Percentiles rank a stretch among this genome's conserved stretches.
These are phyloP conservation scores for Microdochium trichocladiopsis DNA, from an alignment of 2,329 filamentous ascomycete genomes.

Conservation along the genomic window DNA sequence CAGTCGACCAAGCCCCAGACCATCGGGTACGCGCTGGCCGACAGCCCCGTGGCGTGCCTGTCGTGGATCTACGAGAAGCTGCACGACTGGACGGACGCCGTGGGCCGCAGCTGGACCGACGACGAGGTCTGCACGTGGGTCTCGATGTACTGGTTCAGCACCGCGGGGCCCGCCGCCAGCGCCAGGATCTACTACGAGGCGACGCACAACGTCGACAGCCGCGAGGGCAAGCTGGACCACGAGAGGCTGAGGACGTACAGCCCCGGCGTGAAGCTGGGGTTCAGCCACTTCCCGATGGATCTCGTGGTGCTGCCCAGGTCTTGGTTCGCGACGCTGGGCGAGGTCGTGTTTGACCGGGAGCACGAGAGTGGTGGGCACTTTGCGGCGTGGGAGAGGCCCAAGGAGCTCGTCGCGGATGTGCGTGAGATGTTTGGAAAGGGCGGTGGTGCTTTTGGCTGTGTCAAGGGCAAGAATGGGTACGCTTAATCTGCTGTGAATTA, in stretches of 20 bases:
- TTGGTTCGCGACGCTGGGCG: conserved; percentile 52
- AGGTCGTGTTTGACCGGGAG: conserved; percentile 48
- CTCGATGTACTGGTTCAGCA: conserved; percentile 64
- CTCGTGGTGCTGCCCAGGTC: conserved; percentile 42
- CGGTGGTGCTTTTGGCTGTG: conserved; percentile 33
- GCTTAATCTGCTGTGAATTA: not conserved
- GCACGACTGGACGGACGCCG: conserved; percentile 63
- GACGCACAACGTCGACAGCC: conserved; percentile 26
- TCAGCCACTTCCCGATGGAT: conserved; percentile 53
- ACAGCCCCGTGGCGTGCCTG: conserved; percentile 63
- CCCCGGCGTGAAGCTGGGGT: conserved; percentile 26
- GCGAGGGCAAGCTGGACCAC: conserved; percentile 11
- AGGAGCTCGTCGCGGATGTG: conserved; percentile 44
- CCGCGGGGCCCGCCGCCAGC: conserved; percentile 59
- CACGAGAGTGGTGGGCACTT: conserved; percentile 53
- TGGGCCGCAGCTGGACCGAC: conserved; percentile 60
- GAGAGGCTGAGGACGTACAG: conserved; percentile 16
- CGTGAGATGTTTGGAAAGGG: conserved; percentile 49
- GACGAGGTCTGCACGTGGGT: conserved; percentile 74
- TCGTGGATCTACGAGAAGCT: conserved; percentile 81
- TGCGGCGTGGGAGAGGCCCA: conserved; percentile 50
- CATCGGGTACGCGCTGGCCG: conserved; percentile 59
- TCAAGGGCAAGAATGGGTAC: conserved; percentile 19
- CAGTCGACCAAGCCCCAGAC: conserved; percentile 69
- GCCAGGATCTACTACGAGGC: conserved; percentile 68